Conservation (phyloP, 176 grass and related monocot genomes). For the Oropetium thomaeum region DNA sequence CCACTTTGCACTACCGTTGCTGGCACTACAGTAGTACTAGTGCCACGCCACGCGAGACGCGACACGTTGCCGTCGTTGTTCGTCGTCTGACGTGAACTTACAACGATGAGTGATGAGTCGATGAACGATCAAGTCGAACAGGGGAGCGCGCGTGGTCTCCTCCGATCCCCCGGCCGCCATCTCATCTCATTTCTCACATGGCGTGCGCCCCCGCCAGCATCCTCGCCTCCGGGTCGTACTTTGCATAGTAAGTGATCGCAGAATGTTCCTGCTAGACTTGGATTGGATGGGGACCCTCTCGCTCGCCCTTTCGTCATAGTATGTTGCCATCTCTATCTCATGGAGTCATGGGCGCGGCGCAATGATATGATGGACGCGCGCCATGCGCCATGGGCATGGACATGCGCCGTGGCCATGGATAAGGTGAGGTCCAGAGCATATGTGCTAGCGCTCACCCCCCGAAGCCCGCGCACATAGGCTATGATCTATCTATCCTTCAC, state of each 20-base stretch:
- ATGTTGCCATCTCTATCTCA: neutral
- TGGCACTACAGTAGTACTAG: too few species aligned
- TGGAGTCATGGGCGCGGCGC: too few species aligned
- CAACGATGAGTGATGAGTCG: too few species aligned
- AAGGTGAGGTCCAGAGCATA: slow-evolving; percentile 20
- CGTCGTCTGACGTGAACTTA: neutral
- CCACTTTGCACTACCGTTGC: too few species aligned
- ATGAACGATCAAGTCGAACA: neutral
- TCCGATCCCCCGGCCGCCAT: neutral
- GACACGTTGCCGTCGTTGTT: neutral
- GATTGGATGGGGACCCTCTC: neutral
- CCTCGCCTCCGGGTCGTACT: neutral
- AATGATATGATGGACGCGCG: slow-evolving; percentile 32
- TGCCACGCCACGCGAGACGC: too few species aligned
- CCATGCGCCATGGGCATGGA: neutral
- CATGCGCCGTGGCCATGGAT: neutral
- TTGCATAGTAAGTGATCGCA: neutral
- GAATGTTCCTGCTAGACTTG: neutral
- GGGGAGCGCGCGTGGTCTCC: neutral
- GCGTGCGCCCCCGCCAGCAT: neutral
- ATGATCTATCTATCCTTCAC: neutral
- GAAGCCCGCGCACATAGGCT: neutral
- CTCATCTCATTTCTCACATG: neutral
- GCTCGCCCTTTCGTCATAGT: neutral
- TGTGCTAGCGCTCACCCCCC: neutral